Conservation (phyloP, 768 basidiomycete species). For the Stropharia rugosoannulata region DNA sequence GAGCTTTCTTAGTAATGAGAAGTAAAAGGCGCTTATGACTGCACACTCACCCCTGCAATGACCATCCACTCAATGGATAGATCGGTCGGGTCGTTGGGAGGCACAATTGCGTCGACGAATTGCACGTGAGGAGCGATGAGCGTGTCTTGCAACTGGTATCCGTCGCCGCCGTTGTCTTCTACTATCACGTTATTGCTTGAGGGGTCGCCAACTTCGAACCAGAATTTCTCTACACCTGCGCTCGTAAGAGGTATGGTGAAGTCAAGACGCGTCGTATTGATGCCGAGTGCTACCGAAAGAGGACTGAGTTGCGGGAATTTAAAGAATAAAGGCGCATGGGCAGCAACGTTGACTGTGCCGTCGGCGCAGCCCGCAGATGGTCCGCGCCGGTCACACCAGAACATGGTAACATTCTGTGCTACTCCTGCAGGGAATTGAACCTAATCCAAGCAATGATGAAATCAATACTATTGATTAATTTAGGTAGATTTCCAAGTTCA, state of each 20-base stretch:
- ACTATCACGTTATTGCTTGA: background rate
- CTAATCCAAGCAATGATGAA: background rate
- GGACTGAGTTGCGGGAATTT: background rate
- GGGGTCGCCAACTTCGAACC: background rate
- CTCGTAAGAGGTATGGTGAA: background rate
- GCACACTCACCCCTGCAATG: too few species aligned
- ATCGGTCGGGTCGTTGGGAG: too few species aligned
- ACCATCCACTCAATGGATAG: too few species aligned
- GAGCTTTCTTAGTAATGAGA: too few species aligned
- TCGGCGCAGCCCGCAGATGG: background rate
- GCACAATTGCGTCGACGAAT: background rate
- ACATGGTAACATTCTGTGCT: background rate
- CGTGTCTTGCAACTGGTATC: constrained; percentile 1
- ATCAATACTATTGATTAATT: background rate
- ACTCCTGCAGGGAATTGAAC: background rate
- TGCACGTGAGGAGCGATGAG: background rate
- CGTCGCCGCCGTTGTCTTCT: background rate
- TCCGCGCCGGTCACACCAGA: constrained; percentile 9
- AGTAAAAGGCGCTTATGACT: too few species aligned
- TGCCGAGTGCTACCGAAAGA: background rate
- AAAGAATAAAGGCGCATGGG: background rate
- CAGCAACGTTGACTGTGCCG: constrained; percentile 2
- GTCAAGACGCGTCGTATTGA: background rate
- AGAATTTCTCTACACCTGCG: background rate
- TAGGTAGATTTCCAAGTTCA: background rate